Base-by-base conservation (phyloP, 192 early-diverging fungal genomes). In the Kickxella alabastrina region DNA sequence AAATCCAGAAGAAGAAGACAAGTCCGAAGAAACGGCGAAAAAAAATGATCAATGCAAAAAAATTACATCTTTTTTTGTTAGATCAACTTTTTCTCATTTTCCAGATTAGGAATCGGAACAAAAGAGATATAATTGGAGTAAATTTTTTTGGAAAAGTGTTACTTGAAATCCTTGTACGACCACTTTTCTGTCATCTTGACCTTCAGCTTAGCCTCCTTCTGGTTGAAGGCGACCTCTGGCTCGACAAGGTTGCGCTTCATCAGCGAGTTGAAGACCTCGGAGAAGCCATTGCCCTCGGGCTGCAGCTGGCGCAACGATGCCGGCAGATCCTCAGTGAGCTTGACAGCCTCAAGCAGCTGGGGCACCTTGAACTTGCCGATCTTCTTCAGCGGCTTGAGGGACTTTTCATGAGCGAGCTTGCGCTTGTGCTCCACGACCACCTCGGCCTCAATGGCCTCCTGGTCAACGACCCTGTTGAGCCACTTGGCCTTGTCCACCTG, bases 401-500 rank as follows among this genome's bases (percentile, higher is more conserved):
- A 52, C 51, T 62, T 66, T 32, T 59, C 59, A 28, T 56, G 32
- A 2, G 50, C 55, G n/a, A 44, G 39, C 53, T 59, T 50, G 47
- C 56, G 71, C 28, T 38, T 62, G 47, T 36, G 54, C 48, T 67
- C 53, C 15, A 46, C 52, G 13, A 35, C 31, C 32, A 58, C 21
- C 10, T 62, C 55, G 8, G 36, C 25, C 46, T 76, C 62, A 2
- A 56, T 61, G 25, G 62, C 50, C 25, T 61, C 60, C 28, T 62
- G 40, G 36, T 81, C 73, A 3, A 82, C 65, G 4, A 49, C 46
- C 37, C 66, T 50, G 28, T 78, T 66, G 28, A 86, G 73, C n/a
- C 71, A 63, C 22, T 68, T 69, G 21, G 83, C 48, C 18, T 63
- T 62, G 26, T 65, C 72, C 10, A 85, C 65, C 59, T 83, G 71